Conservation (phyloP, 2,329 filamentous ascomycete genomes). For the Fusarium longipes region DNA sequence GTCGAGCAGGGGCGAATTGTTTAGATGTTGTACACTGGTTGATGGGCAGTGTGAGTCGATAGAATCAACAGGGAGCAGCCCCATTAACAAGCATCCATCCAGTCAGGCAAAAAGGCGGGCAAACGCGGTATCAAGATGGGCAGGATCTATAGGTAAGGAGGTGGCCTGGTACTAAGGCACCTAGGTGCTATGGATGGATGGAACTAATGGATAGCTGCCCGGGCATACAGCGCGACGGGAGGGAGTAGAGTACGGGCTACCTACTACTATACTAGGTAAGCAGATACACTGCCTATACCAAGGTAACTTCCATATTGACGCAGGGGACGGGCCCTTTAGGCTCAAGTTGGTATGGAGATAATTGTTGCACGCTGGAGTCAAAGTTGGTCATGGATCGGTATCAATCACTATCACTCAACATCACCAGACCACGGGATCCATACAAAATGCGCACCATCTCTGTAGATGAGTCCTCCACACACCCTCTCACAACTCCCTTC, state of each 20-base stretch:
- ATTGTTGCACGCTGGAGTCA: constrained; percentile 13
- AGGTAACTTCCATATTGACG: constrained; percentile 8
- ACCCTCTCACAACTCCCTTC: constrained; percentile 21
- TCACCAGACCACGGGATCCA: constrained; percentile 35
- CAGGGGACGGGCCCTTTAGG: constrained; percentile 25
- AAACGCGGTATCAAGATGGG: constrained; percentile 27
- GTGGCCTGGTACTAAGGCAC: background rate
- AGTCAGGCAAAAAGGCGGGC: constrained; percentile 29
- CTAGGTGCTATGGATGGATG: background rate
- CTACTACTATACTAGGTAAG: too few species aligned
- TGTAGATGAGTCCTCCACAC: constrained; percentile 20
- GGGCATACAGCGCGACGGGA: too few species aligned
- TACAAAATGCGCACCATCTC: constrained; percentile 22
- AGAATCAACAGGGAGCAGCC: constrained; percentile 35
- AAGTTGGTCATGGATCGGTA: too few species aligned
- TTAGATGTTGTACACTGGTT: constrained; percentile 43
- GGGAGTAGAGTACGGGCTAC: too few species aligned
- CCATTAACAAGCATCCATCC: constrained; percentile 22
- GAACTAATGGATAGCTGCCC: too few species aligned
- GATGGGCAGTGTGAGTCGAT: constrained; percentile 19
- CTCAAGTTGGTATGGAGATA: too few species aligned
- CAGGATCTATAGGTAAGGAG: background rate
- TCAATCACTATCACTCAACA: constrained; percentile 29
- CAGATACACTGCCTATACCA: too few species aligned
- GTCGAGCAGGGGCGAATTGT: constrained; percentile 42